These are phyloP conservation scores for Sclerotinia spermophila DNA, from an alignment of 2,329 filamentous ascomycete species.

Conservation along the genomic window DNA sequence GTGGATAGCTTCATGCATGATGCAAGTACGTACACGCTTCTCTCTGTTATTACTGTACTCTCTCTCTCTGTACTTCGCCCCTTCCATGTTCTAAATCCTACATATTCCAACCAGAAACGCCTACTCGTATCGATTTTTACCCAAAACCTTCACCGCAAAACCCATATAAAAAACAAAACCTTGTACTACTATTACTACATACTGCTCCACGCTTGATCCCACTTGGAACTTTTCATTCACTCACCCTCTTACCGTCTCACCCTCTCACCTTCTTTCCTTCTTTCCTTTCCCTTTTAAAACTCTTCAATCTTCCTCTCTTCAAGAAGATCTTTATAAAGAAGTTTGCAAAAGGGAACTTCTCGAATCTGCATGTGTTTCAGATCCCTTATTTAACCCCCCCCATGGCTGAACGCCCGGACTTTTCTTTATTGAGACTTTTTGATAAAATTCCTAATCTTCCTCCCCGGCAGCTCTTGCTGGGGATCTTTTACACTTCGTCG, in stretches of 20 bases:
- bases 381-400: slow-evolving; percentile 9
- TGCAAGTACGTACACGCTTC: slow-evolving; percentile 6
- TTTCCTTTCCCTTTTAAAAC: neutral
- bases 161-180: slow-evolving; percentile 9
- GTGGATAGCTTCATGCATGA: neutral
- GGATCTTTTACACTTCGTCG: neutral
- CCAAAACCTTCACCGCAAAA: slow-evolving; percentile 8
- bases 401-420: slow-evolving; percentile 18
- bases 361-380: slow-evolving; percentile 18
- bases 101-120: neutral
- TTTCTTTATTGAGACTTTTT: slow-evolving; percentile 7
- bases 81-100: neutral
- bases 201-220: neutral
- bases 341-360: neutral
- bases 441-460: slow-evolving; percentile 3
- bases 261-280: neutral
- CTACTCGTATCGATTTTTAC: neutral
- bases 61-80: neutral
- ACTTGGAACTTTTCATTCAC: neutral
- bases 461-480: neutral
- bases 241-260: neutral
- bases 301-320: neutral
- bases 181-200: no score
- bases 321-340: neutral
- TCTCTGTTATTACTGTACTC: neutral